Evolutionary conservation across 805 yeast genomes (phyloP).

Genomic region (Kockiozyma suomiensis): DNA sequence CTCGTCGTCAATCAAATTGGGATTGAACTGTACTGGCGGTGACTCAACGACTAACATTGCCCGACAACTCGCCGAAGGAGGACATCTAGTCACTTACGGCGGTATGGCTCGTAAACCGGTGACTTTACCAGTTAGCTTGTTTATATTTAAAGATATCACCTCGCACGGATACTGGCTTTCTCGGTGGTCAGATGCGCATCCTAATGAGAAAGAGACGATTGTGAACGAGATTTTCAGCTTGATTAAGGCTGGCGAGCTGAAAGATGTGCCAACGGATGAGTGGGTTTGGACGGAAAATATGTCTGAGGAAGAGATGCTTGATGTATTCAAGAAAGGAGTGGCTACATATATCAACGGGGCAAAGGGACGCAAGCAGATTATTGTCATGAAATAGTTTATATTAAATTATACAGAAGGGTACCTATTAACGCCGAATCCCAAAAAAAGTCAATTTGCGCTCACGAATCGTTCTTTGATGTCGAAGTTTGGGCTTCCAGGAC

Average conservation of each 20-base stretch:
- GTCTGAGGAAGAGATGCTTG: conserved; percentile 49
- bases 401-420: not conserved
- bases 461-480: not conserved
- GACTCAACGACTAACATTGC: conserved; percentile 78
- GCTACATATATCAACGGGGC: conserved; percentile 45
- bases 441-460: not conserved
- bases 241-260: conserved; percentile 60
- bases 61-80: conserved; percentile 73
- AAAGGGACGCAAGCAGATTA: conserved; percentile 48
- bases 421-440: not conserved
- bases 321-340: conserved; percentile 51
- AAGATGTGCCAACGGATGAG: conserved; percentile 52
- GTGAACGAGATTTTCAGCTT: conserved; percentile 58
- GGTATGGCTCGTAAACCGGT: conserved; percentile 98
- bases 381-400: conserved; percentile 38
- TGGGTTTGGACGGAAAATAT: conserved; percentile 44
- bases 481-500: not conserved
- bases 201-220: conserved; percentile 60
- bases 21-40: conserved; percentile 93
- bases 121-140: conserved; percentile 81
- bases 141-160: conserved; percentile 84
- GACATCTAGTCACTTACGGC: conserved; percentile 87
- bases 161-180: conserved; percentile 95
- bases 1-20: conserved; percentile 63
- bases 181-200: conserved; percentile 59